phyloP scores from a whole-genome alignment of 768 basidiomycete species.

The Cyathus striatus region DNA sequence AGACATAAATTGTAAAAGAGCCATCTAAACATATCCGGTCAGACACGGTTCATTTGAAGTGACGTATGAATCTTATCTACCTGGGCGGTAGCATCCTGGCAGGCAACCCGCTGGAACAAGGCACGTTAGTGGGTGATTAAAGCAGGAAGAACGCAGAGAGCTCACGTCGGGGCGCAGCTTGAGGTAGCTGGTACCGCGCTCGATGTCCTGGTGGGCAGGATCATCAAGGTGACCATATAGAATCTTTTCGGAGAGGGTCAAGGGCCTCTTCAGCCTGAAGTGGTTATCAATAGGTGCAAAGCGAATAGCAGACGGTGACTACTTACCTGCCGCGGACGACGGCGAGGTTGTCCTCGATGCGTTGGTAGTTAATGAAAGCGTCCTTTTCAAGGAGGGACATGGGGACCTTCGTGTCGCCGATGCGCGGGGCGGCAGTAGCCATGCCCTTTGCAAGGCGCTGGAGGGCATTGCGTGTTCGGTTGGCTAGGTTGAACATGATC shows the following conservation, averaged over 20 bases:
- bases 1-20: conserved; percentile 99
- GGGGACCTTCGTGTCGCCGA: conserved; percentile 85
- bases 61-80: conserved; percentile 30
- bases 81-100: conserved; percentile 89
- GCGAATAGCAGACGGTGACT: background rate
- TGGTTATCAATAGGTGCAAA: conserved; percentile 7
- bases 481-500: conserved; percentile 62
- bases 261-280: conserved; percentile 77
- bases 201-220: conserved; percentile 85
- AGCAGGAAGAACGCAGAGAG: conserved; percentile 13
- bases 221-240: conserved; percentile 98
- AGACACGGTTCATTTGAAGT: conserved; percentile 8
- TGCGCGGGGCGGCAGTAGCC: conserved; percentile 77
- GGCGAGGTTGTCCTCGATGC: conserved; percentile 95
- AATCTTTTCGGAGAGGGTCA: conserved; percentile 95
- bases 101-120: conserved; percentile 74
- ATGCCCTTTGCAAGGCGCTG: conserved; percentile 60
- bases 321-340: conserved; percentile 76
- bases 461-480: conserved; percentile 46
- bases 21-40: conserved; percentile 72
- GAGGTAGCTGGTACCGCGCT: conserved; percentile 90
- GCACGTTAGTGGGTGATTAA: conserved; percentile 4
- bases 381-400: conserved; percentile 84
- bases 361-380: conserved; percentile 90
- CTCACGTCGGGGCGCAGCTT: conserved; percentile 96